phyloP scores from a whole-genome alignment of 257 asterid species.

The Nicotiana tabacum region DNA sequence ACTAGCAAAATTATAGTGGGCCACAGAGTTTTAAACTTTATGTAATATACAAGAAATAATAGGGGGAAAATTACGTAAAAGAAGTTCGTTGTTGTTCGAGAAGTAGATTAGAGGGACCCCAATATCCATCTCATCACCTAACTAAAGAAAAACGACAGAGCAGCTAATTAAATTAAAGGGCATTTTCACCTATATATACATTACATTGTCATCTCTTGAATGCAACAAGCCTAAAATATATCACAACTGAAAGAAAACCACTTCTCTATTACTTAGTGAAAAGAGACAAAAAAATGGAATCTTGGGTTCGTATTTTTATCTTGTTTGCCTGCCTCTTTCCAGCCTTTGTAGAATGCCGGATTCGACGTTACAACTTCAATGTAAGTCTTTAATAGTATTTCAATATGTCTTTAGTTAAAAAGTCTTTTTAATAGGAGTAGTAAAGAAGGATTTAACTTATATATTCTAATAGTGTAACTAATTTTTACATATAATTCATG shows the following conservation, averaged over 20 bases:
- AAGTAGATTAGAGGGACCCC: neutral
- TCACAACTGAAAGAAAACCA: neutral
- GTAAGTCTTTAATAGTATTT: conserved; percentile 14
- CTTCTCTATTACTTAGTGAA: neutral
- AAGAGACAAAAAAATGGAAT: conserved; percentile 18
- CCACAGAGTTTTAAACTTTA: conserved; percentile 8
- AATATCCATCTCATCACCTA: conserved; percentile 42
- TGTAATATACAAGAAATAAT: conserved; percentile 26
- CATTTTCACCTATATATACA: conserved; percentile 9
- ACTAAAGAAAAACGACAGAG: conserved; percentile 39
- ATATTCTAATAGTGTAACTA: too few relatives aligned
- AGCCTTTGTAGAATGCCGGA: conserved; percentile 34
- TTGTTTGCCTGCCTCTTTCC: conserved; percentile 37
- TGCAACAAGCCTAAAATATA: neutral
- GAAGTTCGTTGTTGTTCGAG: conserved; percentile 15
- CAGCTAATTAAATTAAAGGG: conserved; percentile 10
- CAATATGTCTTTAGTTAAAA: too few relatives aligned
- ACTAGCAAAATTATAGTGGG: neutral
- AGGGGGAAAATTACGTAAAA: neutral
- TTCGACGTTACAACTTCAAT: conserved; percentile 51
- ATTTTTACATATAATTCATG: too few relatives aligned
- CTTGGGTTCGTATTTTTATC: conserved; percentile 23
- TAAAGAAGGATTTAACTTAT: too few relatives aligned
- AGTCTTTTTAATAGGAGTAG: too few relatives aligned
- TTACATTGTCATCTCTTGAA: neutral